Conservation (phyloP, 2,329 filamentous ascomycete species). For the Beauveria asiatica region DNA sequence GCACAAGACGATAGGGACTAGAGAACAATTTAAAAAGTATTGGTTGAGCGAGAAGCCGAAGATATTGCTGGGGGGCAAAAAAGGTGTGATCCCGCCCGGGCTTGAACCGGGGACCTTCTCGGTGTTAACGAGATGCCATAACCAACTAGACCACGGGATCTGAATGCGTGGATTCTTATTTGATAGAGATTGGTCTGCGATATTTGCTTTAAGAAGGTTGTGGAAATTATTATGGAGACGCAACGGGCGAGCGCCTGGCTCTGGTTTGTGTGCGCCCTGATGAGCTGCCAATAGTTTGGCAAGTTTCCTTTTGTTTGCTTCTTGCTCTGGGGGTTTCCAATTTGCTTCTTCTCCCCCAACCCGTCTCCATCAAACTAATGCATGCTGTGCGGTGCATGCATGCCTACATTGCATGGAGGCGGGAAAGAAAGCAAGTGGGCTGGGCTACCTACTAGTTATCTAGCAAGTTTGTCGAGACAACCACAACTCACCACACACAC, state of each 20-base stretch:
- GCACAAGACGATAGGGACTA: constrained; percentile 2
- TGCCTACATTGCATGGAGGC: too few species aligned
- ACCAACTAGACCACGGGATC: constrained; percentile 13
- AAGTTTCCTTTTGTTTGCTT: neutral
- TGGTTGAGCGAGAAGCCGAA: neutral
- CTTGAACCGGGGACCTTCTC: constrained; percentile 13
- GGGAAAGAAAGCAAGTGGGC: too few species aligned
- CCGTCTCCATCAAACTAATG: neutral
- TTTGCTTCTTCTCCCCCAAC: neutral
- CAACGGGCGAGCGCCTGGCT: neutral
- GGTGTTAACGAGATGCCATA: constrained; percentile 12
- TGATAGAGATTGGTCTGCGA: neutral
- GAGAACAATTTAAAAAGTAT: constrained; percentile 5
- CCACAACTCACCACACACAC: neutral
- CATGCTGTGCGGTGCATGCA: too few species aligned
- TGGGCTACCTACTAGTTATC: too few species aligned
- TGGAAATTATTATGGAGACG: neutral
- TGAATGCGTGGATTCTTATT: neutral
- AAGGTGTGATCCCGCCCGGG: constrained; percentile 11
- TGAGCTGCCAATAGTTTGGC: neutral
- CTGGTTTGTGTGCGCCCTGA: neutral
- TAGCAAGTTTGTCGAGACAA: neutral
- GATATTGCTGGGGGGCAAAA: neutral
- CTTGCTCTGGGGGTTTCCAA: neutral
- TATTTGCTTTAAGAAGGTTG: neutral